Evolutionary conservation across 2,329 filamentous ascomycete species (phyloP), one percentile per base, ranked within the genome.

Genomic region (Diaporthe longicolla): DNA sequence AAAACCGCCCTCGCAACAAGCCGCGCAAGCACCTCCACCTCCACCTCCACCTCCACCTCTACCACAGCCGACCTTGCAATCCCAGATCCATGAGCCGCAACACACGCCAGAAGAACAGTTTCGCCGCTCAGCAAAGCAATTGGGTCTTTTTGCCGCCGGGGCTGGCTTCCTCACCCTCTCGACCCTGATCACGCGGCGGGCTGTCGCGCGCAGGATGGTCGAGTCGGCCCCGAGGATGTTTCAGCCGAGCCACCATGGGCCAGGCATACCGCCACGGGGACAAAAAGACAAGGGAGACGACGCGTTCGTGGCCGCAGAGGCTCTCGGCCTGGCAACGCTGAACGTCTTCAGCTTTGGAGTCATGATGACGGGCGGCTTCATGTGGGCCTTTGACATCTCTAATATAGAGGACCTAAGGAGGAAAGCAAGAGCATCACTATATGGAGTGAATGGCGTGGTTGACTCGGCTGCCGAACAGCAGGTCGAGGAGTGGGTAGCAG

Each of bases 321-420:
- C 96, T 0, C 86, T 99, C 29, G 93, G 92, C 65, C 86, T 98
- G 48, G 97, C 96, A 0, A 98, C 95, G 0, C 88, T 98, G 78
- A 98, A 98, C 79, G 94, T 97, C 17, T 80, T 92, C 43, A 93
- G 92, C 78, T 89, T 97, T 66, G 92, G 89, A 0, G 91, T 98
- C 82, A 91, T 97, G 88, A 84, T 89, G 11, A 88, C 90, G 0
- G 97, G 96, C 4, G 95, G 93, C 0, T 82, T 92, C 15, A 86
- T 94, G 76, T 97, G 93, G 88, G 92, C 90, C 0, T 90, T 97
- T 75, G 93, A 98, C 81, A 89, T 98, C 48, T 91, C 91, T 80
- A 88, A 87, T 59, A 70, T 95, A 54, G 89, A 90, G 5, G 93
- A 95, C 79, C 83, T 95, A 81, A 85, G 89, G 79, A 81, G 77